These are phyloP conservation scores for Cyanidium caldarium DNA, from an alignment of 23 red algal species.

Conservation along the genomic window DNA sequence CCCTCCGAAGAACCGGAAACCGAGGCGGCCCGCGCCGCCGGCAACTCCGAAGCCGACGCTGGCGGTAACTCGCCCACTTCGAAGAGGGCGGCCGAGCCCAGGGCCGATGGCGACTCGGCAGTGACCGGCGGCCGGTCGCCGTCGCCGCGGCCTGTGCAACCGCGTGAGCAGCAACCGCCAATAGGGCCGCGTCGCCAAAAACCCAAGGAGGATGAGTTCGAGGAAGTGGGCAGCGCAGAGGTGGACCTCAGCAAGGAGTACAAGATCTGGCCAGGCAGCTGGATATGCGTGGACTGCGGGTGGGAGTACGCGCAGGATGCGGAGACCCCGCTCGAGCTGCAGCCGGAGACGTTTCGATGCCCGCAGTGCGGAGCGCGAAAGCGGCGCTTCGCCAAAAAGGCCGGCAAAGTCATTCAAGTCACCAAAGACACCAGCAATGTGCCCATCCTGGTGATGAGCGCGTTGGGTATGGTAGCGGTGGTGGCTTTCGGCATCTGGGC, in stretches of 20 bases:
- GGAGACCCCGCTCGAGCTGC: conserved; percentile 55
- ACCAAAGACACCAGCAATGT: conserved; percentile 36
- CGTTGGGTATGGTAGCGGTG: conserved; percentile 33
- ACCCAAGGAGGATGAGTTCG: conserved; percentile 3
- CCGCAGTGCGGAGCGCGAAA: conserved; percentile 90
- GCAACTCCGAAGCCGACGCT: neutral
- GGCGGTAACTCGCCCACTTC: neutral
- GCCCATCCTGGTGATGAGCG: conserved; percentile 44
- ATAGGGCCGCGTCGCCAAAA: neutral
- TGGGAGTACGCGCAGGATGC: conserved; percentile 45
- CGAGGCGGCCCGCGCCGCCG: neutral
- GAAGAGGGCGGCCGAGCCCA: neutral
- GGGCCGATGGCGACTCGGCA: neutral
- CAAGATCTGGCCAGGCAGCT: conserved; percentile 43
- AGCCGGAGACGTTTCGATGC: conserved; percentile 64
- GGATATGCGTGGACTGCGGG: conserved; percentile 89
- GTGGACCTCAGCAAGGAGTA: neutral
- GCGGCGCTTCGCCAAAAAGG: conserved; percentile 75
- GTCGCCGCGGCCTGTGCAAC: neutral
- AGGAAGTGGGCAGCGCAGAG: neutral
- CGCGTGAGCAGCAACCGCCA: neutral
- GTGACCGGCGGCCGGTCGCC: neutral
- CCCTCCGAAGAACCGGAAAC: neutral
- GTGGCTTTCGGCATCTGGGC: conserved; percentile 67
- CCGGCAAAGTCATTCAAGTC: conserved; percentile 43